These are phyloP conservation scores for Penicillium pancosmium DNA, from an alignment of 495 filamentous ascomycete genomes.

Conservation along the genomic window DNA sequence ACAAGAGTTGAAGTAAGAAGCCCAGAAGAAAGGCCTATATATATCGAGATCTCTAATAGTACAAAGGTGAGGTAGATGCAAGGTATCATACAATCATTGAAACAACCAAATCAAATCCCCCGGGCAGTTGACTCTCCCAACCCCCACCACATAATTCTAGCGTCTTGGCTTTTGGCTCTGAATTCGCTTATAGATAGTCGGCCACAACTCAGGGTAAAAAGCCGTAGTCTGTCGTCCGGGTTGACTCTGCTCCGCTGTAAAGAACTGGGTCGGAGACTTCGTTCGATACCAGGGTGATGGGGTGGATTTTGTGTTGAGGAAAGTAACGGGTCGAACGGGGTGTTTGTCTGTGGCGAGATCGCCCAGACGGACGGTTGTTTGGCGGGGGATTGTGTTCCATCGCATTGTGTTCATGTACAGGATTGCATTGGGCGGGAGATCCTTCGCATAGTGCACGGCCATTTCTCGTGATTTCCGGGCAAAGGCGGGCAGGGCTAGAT, in stretches of 20 bases:
- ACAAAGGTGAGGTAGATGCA: conserved; percentile 3
- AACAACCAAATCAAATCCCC: neutral
- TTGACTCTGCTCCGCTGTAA: conserved; percentile 34
- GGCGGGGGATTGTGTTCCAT: conserved; percentile 50
- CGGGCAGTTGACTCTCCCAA: neutral
- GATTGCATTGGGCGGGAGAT: conserved; percentile 62
- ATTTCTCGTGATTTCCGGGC: conserved; percentile 69
- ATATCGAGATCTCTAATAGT: conserved; percentile 3
- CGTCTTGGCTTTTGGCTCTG: conserved; percentile 20
- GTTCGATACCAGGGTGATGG: conserved; percentile 39
- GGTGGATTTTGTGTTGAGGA: conserved; percentile 38
- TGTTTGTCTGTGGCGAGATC: conserved; percentile 40
- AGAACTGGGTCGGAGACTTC: conserved; percentile 37
- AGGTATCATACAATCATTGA: conserved; percentile 11
- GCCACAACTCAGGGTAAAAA: conserved; percentile 50
- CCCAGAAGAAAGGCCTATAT: neutral
- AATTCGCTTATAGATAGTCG: conserved; percentile 42
- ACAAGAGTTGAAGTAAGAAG: neutral
- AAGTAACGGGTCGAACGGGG: conserved; percentile 40
- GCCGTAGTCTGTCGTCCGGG: conserved; percentile 37
- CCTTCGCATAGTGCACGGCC: conserved; percentile 64
- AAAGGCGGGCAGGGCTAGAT: conserved; percentile 67
- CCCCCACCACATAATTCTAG: neutral
- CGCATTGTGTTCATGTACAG: conserved; percentile 75
- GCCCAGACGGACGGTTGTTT: conserved; percentile 41